Evolutionary conservation across 768 basidiomycete genomes (phyloP).

Genomic region (Rhizopogon rudus): DNA sequence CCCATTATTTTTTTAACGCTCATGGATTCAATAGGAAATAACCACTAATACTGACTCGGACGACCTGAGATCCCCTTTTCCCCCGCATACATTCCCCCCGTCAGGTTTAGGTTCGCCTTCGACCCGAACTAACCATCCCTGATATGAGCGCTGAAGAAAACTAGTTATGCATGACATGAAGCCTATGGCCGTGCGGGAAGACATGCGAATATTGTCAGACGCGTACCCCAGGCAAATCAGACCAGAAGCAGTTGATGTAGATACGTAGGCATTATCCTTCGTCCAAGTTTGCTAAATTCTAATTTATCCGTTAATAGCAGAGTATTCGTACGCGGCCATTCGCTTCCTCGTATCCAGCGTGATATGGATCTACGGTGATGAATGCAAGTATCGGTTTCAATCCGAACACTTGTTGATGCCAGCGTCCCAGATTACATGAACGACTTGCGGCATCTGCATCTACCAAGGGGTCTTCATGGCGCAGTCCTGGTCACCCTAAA

Average conservation of each 20-base stretch:
- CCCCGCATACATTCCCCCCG: too few relatives aligned
- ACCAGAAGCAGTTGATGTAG: conserved; percentile 46
- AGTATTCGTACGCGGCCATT: conserved; percentile 39
- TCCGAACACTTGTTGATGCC: conserved; percentile 50
- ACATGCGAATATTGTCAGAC: conserved; percentile 71
- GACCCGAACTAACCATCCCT: too few relatives aligned
- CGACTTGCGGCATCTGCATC: too few relatives aligned
- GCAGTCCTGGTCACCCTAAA: conserved; percentile 36
- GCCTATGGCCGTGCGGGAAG: conserved; percentile 67
- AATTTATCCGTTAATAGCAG: not conserved
- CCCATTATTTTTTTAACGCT: too few relatives aligned
- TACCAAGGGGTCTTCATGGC: too few relatives aligned
- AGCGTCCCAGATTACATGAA: too few relatives aligned
- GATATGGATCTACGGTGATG: not conserved
- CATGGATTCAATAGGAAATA: too few relatives aligned
- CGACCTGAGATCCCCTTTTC: too few relatives aligned
- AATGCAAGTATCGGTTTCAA: conserved; percentile 70
- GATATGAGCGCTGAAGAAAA: too few relatives aligned
- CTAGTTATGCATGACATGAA: conserved; percentile 35
- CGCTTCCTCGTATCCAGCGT: not conserved
- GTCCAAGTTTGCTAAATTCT: not conserved
- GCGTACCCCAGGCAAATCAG: conserved; percentile 32
- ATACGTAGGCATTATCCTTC: conserved; percentile 49
- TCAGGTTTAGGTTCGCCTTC: too few relatives aligned
- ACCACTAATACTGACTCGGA: too few relatives aligned